Evolutionary conservation across 768 basidiomycete species (phyloP).

Genomic region (Trametes punicea): DNA sequence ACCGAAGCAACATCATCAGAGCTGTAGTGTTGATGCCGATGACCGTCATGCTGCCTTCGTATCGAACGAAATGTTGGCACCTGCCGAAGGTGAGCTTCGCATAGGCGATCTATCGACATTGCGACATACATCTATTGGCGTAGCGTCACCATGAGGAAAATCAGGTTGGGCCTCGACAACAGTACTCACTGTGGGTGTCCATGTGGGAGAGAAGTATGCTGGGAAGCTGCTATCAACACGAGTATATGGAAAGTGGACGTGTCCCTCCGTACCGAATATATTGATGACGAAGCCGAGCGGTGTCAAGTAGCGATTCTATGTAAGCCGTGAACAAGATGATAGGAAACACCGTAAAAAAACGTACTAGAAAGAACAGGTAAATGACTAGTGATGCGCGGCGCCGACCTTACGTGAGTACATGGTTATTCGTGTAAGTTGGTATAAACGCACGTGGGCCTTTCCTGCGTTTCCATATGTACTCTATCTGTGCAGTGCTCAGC

Average conservation of each 20-base stretch:
- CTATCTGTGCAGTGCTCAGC: slow-evolving; percentile 31
- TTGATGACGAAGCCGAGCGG: slow-evolving; percentile 62
- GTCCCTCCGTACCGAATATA: slow-evolving; percentile 35
- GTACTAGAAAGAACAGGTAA: slow-evolving; percentile 38
- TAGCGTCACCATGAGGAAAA: neutral
- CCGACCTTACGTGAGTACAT: neutral
- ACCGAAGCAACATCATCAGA: slow-evolving; percentile 59
- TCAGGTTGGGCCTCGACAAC: too few relatives aligned
- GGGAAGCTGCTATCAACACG: neutral
- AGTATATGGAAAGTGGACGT: too few relatives aligned
- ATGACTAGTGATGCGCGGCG: slow-evolving; percentile 23
- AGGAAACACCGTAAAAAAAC: neutral
- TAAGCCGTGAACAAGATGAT: neutral
- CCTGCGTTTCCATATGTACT: slow-evolving; percentile 50
- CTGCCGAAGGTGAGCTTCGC: slow-evolving; percentile 4
- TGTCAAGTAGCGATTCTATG: slow-evolving; percentile 61
- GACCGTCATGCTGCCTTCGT: slow-evolving; percentile 43
- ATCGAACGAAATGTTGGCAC: slow-evolving; percentile 31
- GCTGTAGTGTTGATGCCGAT: slow-evolving; percentile 51
- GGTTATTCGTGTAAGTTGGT: neutral
- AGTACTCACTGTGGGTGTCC: slow-evolving; percentile 21
- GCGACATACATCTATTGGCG: neutral
- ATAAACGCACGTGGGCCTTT: slow-evolving; percentile 44
- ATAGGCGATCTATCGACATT: neutral
- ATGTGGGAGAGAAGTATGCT: slow-evolving; percentile 26